Base-by-base conservation (phyloP, 169 alveolate genomes). In the Eimeria falciformis region DNA sequence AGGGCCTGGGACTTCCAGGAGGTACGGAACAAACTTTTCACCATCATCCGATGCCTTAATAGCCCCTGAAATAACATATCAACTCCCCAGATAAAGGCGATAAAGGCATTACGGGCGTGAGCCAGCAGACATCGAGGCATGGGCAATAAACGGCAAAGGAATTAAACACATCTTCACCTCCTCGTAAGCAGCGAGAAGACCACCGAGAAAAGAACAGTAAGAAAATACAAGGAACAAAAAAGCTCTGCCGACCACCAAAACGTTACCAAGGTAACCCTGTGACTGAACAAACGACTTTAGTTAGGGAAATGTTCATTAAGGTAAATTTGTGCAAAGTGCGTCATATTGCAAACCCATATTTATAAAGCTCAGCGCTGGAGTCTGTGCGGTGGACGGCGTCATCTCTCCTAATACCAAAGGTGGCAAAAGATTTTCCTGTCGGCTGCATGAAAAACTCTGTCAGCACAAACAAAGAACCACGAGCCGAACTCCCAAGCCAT, bases 1-100 rank as follows among this genome's bases (percentile, higher is more conserved):
- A 18, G 85, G 85, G 4, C 37, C 65, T n/a, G 85, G 85, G 43
- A 23, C 43, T 47, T 75, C 85, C 40, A 75, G n/a, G 12, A 75
- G 66, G 23, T n/a, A 75, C 0, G 85, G 66, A 18, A 21, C 46
- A 65, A 75, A 75, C 23, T 6, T 18, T 1, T 75, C 85, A 1
- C 14, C 29, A 2, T n/a, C 85, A 11, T 25, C 85, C 23, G 29
- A 43, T 12, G 14, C 21, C 12, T 6, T 75, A 17, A 75, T 40
- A 5, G 23, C 45, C 43, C 85, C 85, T 75, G 29, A 7, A 71
- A 53, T 53, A 29, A 23, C 82, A 71, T 17, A 71, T 4, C 77
- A 71, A 37, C 40, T 0, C 40, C 40, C 2, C 40, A 33, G 40
- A 33, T 33, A 33, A 33, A 33, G 40, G 40, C 40, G 40, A 33